Base-by-base conservation (phyloP, 2,329 filamentous ascomycete species). In the Botryotinia narcissicola region DNA sequence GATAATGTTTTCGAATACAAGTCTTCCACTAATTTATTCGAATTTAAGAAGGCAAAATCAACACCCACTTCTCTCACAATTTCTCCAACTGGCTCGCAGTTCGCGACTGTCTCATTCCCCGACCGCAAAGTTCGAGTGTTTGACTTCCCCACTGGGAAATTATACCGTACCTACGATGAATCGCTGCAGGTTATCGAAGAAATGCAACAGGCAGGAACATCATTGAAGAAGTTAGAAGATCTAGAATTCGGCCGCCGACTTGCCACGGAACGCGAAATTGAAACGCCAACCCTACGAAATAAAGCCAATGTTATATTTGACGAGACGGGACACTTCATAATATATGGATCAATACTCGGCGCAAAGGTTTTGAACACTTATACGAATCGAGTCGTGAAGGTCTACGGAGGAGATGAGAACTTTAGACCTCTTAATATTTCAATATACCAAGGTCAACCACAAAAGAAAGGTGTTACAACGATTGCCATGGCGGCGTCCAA, bases 311-410 rank as follows among this genome's bases (percentile, higher is more conserved):
- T 98, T 75, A 90, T 95, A 51, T 99, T 98, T 81, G 96, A 99
- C 81, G 96, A 99, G 83, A 97, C 95, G 1, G 93, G 95, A 7
- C 91, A 99, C 81, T 99, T 99, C 82, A 90, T 99, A 76, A 85
- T 98, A 51, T 99, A 98, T 80, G 96, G 96, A 48, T 97, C 95
- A 18, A 91, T 99, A 78, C 85, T 95, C 60, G 96, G 97, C 35
- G 89, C 95, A 80, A 99, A 99, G 83, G 95, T 98, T 37, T 88
- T 99, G 82, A 99, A 99, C 83, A 98, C 93, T 0, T 91, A 95
- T 80, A 97, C 96, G 25, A 98, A 99, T 83, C 90, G 93, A 75
- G 91, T 98, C 1, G 92, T 98, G 75, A 95, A 94, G 81, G 88
- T 96, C 1, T 98, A 95, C 82, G 96, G 93, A 62, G 92, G 91